These are phyloP conservation scores for Xylaria intraflava DNA, from an alignment of 495 filamentous ascomycete species.

Conservation along the genomic window DNA sequence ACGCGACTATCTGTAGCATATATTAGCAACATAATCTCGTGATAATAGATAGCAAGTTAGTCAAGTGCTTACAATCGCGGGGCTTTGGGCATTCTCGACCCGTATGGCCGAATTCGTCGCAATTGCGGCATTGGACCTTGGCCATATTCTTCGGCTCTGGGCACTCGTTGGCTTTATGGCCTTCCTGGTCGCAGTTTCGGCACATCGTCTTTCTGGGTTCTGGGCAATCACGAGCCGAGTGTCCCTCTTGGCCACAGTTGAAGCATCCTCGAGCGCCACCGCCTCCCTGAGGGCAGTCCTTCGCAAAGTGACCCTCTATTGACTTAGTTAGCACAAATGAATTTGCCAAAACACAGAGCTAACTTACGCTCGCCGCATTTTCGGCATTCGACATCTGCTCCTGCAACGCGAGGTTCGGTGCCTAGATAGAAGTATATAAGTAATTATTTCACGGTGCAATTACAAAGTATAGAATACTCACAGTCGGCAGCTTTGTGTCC, in stretches of 20 bases:
- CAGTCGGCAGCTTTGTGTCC: conserved; percentile 40
- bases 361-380: conserved; percentile 63
- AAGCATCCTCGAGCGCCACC: conserved; percentile 48
- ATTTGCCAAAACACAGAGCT: background rate
- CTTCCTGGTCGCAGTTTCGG: conserved; percentile 61
- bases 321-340: conserved; percentile 12
- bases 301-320: conserved; percentile 73
- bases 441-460: background rate
- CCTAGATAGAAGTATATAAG: conserved; percentile 42
- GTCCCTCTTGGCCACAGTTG: conserved; percentile 51
- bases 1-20: conserved; percentile 49
- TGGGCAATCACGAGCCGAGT: conserved; percentile 37
- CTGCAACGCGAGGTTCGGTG: conserved; percentile 58
- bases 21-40: conserved; percentile 21
- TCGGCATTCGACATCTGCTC: conserved; percentile 68
- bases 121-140: conserved; percentile 65
- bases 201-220: conserved; percentile 49
- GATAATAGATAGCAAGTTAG: background rate
- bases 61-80: conserved; percentile 53
- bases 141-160: conserved; percentile 62
- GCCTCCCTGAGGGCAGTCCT: conserved; percentile 64
- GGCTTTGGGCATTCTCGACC: conserved; percentile 70
- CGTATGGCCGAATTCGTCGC: conserved; percentile 63
- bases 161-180: conserved; percentile 49
- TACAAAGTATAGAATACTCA: conserved; percentile 17